phyloP scores from a whole-genome alignment of 177 flowering plant genomes.

The Vitis hybrid region DNA sequence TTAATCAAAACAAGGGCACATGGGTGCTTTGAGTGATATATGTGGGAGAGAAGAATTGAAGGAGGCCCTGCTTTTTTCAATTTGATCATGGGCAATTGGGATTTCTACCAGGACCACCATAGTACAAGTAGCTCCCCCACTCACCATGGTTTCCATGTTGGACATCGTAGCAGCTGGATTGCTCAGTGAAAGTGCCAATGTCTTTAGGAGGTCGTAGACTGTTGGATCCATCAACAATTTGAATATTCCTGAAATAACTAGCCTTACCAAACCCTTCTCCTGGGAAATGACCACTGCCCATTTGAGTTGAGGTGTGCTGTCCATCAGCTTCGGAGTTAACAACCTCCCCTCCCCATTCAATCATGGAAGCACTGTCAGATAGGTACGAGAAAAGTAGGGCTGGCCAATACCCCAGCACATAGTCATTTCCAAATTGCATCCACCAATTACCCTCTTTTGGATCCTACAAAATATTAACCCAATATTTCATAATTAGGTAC shows the following conservation, averaged over 20 bases:
- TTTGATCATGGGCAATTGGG: too few relatives aligned
- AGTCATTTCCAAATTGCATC: conserved; percentile 24
- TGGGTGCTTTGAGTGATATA: too few relatives aligned
- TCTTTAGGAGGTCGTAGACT: conserved; percentile 19
- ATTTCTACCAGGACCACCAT: conserved; percentile 33
- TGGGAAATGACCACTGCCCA: conserved; percentile 48
- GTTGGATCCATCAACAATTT: conserved; percentile 22
- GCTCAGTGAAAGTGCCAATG: conserved; percentile 16
- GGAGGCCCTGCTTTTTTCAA: too few relatives aligned
- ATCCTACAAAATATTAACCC: conserved; percentile 18
- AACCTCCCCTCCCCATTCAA: conserved; percentile 42
- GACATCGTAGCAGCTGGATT: conserved; percentile 30
- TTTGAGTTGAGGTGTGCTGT: conserved; percentile 31
- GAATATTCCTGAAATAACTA: conserved; percentile 21
- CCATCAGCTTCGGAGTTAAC: conserved; percentile 22
- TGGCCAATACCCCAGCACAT: conserved; percentile 41
- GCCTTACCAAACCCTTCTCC: conserved; percentile 30
- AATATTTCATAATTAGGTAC: too few relatives aligned
- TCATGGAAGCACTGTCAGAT: conserved; percentile 24
- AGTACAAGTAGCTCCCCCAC: conserved; percentile 32
- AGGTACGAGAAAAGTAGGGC: conserved; percentile 26
- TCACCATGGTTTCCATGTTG: conserved; percentile 18
- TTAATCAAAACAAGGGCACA: too few relatives aligned
- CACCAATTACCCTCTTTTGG: conserved; percentile 40
- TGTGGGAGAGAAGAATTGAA: too few relatives aligned